phyloP scores from a whole-genome alignment of 2,329 filamentous ascomycete species.

The Aspergillus sp. region DNA sequence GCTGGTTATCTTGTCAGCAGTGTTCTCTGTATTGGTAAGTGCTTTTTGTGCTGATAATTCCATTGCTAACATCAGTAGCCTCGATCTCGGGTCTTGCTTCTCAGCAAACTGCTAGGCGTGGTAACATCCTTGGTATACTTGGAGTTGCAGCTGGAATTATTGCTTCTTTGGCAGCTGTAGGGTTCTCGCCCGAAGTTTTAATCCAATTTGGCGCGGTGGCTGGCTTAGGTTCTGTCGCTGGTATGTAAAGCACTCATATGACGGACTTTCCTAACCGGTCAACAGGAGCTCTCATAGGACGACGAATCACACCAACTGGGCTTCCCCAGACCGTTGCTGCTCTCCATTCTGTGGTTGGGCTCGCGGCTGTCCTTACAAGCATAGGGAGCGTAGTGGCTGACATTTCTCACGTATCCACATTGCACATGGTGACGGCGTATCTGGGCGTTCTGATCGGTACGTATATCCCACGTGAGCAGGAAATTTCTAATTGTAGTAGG shows the following conservation, averaged over 20 bases:
- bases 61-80: constrained; percentile 22
- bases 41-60: background rate
- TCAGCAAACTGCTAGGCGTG: constrained; percentile 78
- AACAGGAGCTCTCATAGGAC: constrained; percentile 72
- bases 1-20: constrained; percentile 86
- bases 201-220: constrained; percentile 79
- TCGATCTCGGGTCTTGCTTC: constrained; percentile 81
- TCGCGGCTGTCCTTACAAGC: constrained; percentile 84
- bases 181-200: constrained; percentile 76
- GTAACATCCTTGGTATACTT: constrained; percentile 82
- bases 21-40: constrained; percentile 71
- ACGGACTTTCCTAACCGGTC: constrained; percentile 3
- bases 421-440: constrained; percentile 85
- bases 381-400: constrained; percentile 82
- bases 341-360: constrained; percentile 83
- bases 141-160: constrained; percentile 82
- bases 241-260: constrained; percentile 31
- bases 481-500: constrained; percentile 28
- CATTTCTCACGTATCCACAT: constrained; percentile 68
- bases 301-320: constrained; percentile 83
- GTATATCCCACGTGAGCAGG: background rate
- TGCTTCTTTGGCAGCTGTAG: constrained; percentile 77
- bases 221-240: constrained; percentile 66
- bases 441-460: constrained; percentile 77
- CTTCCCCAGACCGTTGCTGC: constrained; percentile 88